phyloP scores from a whole-genome alignment of 148 eudicot genomes.

The Salicornia ramosissima region DNA sequence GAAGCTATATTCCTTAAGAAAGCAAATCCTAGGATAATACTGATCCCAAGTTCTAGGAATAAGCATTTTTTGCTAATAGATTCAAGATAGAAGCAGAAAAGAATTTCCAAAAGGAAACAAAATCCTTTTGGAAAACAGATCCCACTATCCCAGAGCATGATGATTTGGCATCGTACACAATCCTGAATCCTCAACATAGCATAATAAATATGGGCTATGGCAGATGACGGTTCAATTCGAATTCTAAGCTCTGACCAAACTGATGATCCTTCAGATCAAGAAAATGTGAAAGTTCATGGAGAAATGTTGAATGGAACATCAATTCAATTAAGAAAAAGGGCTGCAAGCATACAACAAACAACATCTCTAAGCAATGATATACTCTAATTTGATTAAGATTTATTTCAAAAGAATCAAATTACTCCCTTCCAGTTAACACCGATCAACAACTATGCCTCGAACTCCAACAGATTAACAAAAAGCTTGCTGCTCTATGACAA shows the following conservation, averaged over 20 bases:
- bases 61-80: no score
- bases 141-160: no score
- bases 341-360: not conserved
- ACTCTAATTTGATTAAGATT: not conserved
- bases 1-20: not conserved
- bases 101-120: not conserved
- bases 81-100: no score
- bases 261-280: not conserved
- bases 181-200: not conserved
- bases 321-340: not conserved
- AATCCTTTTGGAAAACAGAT: not conserved
- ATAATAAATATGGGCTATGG: no score
- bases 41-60: no score
- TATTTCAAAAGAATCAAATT: not conserved
- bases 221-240: no score
- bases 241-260: not conserved
- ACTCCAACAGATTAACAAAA: not conserved
- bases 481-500: not conserved
- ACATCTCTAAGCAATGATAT: not conserved
- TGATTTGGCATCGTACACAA: not conserved
- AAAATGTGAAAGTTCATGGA: not conserved
- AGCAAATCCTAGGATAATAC: not conserved
- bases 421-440: not conserved
- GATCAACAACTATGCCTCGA: not conserved
- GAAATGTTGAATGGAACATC: not conserved